Percentiles rank a stretch among this genome's conserved stretches.
Conservation (phyloP, 352 stramenopile species). For the Globisporangium barbulae region DNA sequence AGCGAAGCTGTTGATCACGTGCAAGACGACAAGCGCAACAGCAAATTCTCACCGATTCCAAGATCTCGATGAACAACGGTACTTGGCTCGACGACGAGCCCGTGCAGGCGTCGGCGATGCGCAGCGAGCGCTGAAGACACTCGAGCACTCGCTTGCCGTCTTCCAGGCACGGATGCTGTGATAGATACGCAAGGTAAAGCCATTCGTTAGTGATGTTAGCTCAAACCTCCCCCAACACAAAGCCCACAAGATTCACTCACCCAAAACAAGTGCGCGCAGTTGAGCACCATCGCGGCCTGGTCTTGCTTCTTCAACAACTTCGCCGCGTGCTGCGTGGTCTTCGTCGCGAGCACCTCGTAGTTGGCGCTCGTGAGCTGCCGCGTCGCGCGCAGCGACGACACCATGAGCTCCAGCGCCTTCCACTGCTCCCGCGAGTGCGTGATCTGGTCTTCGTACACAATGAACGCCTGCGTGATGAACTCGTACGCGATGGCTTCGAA, state of each 20-base stretch:
- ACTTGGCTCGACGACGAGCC: conserved; percentile 82
- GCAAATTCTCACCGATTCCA: conserved; percentile 72
- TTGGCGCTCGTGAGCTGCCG: conserved; percentile 81
- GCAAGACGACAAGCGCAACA: not conserved
- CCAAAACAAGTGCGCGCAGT: conserved; percentile 97
- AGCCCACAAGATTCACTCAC: conserved; percentile 24
- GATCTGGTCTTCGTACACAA: conserved; percentile 97
- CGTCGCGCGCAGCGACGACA: conserved; percentile 84
- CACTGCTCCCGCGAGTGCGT: conserved; percentile 90
- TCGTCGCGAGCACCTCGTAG: conserved; percentile 96
- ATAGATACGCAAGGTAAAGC: conserved; percentile 5
- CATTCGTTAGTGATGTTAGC: not conserved
- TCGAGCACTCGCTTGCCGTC: conserved; percentile 95
- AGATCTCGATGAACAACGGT: conserved; percentile 95
- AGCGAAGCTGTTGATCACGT: not conserved
- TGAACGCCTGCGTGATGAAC: conserved; percentile 94
- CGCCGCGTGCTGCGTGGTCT: conserved; percentile 94
- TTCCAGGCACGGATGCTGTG: conserved; percentile 66
- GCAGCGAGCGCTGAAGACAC: conserved; percentile 95
- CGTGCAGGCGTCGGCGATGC: conserved; percentile 91
- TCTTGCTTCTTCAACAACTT: conserved; percentile 97
- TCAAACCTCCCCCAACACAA: not conserved
- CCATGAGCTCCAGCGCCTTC: conserved; percentile 87
- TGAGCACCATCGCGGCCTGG: conserved; percentile 93
- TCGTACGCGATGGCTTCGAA: conserved; percentile 96